Percentiles rank a stretch among this genome's conserved stretches.
Conservation (phyloP, 2,329 filamentous ascomycete genomes). For the Aspergillus brunneoviolaceus region DNA sequence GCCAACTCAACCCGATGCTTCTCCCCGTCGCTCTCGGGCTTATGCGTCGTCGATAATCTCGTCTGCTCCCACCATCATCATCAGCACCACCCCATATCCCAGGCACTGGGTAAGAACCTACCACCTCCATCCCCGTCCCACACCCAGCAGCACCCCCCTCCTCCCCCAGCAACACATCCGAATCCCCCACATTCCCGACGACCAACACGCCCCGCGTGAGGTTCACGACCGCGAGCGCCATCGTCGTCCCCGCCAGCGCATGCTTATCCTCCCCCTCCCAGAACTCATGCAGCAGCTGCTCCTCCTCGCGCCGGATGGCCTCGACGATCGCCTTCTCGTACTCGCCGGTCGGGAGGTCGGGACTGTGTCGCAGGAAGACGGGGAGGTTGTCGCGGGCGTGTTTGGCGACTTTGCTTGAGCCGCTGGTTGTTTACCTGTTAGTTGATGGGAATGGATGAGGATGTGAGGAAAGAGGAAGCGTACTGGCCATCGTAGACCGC, state of each 20-base stretch:
- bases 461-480: not conserved
- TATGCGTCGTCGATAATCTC: slow-evolving; percentile 8
- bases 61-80: not conserved
- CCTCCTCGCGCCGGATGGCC: slow-evolving; percentile 6
- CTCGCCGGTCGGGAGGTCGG: not conserved
- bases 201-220: slow-evolving; percentile 8
- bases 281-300: slow-evolving; percentile 2
- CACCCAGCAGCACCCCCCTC: not conserved
- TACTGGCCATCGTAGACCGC: slow-evolving; percentile 15
- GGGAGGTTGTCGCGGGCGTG: slow-evolving; percentile 5
- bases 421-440: not conserved
- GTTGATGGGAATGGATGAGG: no score
- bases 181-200: slow-evolving; percentile 13
- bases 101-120: not conserved
- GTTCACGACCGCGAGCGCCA: slow-evolving; percentile 5
- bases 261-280: slow-evolving; percentile 4
- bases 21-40: slow-evolving; percentile 2
- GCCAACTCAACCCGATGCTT: slow-evolving; percentile 11
- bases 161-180: slow-evolving; percentile 7
- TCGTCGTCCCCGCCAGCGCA: slow-evolving; percentile 9
- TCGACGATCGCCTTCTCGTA: slow-evolving; percentile 9
- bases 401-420: slow-evolving; percentile 3
- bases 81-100: no score
- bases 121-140: not conserved
- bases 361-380: not conserved